A percentile compares a stretch with the other conserved stretches of the same genome.
phyloP scores from a whole-genome alignment of 2,329 filamentous ascomycete species.

The Lachnellula hyalina region DNA sequence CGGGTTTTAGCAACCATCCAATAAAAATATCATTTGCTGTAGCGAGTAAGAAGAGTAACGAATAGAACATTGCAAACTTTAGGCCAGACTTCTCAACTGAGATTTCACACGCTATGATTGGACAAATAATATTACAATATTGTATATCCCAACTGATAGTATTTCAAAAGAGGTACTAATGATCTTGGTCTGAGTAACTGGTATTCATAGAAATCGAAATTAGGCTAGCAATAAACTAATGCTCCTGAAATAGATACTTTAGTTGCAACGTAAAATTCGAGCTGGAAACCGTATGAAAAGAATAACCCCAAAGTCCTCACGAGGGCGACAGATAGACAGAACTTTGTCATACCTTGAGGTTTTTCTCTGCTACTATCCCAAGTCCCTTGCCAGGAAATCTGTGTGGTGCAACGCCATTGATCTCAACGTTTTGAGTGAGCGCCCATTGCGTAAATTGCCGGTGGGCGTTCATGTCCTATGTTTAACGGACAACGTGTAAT shows the following conservation, averaged over 20 bases:
- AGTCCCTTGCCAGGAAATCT: conserved; percentile 68
- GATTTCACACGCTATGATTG: too few relatives aligned
- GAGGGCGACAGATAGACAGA: background rate
- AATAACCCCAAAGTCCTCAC: background rate
- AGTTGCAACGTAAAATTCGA: background rate
- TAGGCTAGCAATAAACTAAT: too few relatives aligned
- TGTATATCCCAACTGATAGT: too few relatives aligned
- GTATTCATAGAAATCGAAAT: too few relatives aligned
- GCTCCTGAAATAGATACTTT: too few relatives aligned
- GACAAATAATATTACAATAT: too few relatives aligned
- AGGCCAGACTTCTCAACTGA: too few relatives aligned
- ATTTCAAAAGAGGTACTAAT: too few relatives aligned
- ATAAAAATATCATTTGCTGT: background rate
- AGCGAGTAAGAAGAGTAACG: too few relatives aligned
- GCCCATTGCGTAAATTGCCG: conserved; percentile 65
- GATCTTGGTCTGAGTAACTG: too few relatives aligned
- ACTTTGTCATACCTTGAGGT: conserved; percentile 53
- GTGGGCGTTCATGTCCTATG: conserved; percentile 28
- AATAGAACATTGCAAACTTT: too few relatives aligned
- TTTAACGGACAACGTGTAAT: background rate
- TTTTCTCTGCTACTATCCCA: conserved; percentile 66
- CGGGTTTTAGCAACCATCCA: background rate
- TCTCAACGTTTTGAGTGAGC: conserved; percentile 54
- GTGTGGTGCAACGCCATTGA: conserved; percentile 62
- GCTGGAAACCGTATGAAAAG: background rate